Percentiles rank a stretch among this genome's conserved stretches.
Evolutionary conservation across 73 alveolate genomes (phyloP).

Genomic region (Paramecium biaurelia): DNA sequence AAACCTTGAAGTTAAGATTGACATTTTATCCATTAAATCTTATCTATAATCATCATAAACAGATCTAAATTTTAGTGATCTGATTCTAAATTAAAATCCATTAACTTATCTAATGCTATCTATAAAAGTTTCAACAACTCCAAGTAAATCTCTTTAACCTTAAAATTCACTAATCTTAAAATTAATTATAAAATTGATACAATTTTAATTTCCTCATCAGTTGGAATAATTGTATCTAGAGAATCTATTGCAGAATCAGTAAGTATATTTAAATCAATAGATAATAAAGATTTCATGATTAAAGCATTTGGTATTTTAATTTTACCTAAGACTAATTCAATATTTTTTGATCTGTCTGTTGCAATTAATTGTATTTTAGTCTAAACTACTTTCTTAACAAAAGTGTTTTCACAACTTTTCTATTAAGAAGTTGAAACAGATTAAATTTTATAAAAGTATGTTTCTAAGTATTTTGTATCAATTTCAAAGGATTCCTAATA

Average conservation of each 20-base stretch:
- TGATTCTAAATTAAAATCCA: slow-evolving; percentile 25
- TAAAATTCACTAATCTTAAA: neutral
- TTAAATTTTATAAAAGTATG: neutral
- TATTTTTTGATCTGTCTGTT: slow-evolving; percentile 34
- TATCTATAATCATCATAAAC: neutral
- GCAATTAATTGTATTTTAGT: neutral
- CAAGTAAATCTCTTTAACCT: neutral
- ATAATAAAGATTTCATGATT: neutral
- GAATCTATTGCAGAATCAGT: slow-evolving; percentile 8
- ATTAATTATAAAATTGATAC: neutral
- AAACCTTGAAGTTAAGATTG: neutral
- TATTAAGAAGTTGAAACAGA: neutral
- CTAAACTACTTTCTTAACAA: neutral
- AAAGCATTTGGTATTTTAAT: slow-evolving; percentile 3
- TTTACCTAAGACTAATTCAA: slow-evolving; percentile 43
- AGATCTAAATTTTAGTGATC: neutral
- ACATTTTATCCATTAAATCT: neutral
- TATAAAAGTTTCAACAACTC: neutral
- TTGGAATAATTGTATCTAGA: neutral
- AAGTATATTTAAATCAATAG: neutral
- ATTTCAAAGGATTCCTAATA: neutral
- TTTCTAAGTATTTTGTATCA: neutral
- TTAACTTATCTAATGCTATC: neutral
- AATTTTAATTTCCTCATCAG: neutral
- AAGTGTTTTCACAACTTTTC: neutral